Conservation (phyloP, 257 asterid genomes). For the Solanum chmielewskii region DNA sequence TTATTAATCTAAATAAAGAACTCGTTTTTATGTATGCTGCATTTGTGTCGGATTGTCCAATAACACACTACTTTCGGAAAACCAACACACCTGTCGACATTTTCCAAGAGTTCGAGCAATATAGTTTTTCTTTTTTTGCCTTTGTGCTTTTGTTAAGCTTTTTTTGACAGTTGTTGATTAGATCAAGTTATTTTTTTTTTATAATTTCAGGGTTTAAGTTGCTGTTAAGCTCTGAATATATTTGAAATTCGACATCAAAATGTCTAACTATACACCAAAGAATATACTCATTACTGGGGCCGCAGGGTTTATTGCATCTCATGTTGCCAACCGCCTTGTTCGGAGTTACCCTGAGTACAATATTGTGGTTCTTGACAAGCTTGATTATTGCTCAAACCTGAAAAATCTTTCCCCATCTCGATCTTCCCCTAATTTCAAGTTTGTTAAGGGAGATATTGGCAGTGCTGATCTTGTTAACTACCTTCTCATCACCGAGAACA, state of each 20-base stretch:
- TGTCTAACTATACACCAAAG: constrained; percentile 72
- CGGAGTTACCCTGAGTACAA: constrained; percentile 84
- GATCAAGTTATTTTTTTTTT: neutral
- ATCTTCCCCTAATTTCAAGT: constrained; percentile 72
- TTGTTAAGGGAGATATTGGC: constrained; percentile 87
- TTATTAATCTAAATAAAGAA: neutral
- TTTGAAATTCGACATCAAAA: constrained; percentile 8
- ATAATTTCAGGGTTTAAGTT: neutral
- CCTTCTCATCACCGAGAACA: constrained; percentile 84
- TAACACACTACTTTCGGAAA: neutral
- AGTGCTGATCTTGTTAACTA: constrained; percentile 97
- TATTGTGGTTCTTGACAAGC: constrained; percentile 91
- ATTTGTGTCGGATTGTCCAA: neutral
- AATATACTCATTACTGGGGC: constrained; percentile 98
- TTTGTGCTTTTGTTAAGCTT: neutral
- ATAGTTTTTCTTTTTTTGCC: neutral
- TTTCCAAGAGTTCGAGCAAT: neutral
- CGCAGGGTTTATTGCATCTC: constrained; percentile 96
- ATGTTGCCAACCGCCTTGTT: constrained; percentile 86
- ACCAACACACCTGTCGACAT: neutral
- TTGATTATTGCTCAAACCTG: constrained; percentile 85
- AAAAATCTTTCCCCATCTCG: constrained; percentile 75
- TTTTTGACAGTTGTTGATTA: neutral
- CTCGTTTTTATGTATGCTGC: neutral
- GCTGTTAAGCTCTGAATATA: neutral